These are phyloP conservation scores for Papiliotrema flavescens DNA, from an alignment of 1,284 basidiomycete species.

Conservation along the genomic window DNA sequence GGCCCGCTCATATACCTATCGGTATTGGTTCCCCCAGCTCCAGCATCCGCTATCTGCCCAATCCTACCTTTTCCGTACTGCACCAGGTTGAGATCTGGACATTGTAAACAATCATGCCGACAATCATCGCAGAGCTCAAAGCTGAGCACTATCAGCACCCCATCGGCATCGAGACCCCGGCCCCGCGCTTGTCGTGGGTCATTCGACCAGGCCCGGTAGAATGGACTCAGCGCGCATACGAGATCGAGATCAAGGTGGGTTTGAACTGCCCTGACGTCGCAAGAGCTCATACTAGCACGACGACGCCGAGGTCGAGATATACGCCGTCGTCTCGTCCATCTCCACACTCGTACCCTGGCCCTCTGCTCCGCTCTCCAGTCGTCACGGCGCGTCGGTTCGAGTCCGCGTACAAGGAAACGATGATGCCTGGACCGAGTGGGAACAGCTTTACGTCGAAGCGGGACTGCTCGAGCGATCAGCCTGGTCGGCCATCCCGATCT, in stretches of 20 bases:
- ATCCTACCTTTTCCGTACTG: no score
- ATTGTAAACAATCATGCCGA: not conserved
- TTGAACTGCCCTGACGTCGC: not conserved
- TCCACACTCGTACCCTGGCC: slow-evolving; percentile 6
- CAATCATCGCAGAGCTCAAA: not conserved
- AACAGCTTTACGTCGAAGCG: slow-evolving; percentile 17
- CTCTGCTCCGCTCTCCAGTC: not conserved
- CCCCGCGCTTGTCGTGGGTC: not conserved
- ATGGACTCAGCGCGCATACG: not conserved
- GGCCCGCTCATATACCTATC: no score
- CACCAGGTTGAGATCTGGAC: no score
- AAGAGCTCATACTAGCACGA: not conserved
- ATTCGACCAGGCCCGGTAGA: not conserved
- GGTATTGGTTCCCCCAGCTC: no score
- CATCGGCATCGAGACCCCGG: not conserved
- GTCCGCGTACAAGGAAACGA: slow-evolving; percentile 15
- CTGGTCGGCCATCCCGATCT: slow-evolving; percentile 20
- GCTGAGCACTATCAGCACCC: not conserved
- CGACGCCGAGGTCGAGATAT: slow-evolving; percentile 4
- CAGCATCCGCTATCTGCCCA: no score
- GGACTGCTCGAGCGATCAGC: slow-evolving; percentile 21
- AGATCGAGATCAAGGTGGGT: not conserved
- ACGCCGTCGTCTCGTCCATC: not conserved
- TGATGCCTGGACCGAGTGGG: slow-evolving; percentile 10
- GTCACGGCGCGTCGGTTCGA: slow-evolving; percentile 7